Base-by-base conservation (phyloP, 1,284 basidiomycete species). In the Blastosporella zonata region DNA sequence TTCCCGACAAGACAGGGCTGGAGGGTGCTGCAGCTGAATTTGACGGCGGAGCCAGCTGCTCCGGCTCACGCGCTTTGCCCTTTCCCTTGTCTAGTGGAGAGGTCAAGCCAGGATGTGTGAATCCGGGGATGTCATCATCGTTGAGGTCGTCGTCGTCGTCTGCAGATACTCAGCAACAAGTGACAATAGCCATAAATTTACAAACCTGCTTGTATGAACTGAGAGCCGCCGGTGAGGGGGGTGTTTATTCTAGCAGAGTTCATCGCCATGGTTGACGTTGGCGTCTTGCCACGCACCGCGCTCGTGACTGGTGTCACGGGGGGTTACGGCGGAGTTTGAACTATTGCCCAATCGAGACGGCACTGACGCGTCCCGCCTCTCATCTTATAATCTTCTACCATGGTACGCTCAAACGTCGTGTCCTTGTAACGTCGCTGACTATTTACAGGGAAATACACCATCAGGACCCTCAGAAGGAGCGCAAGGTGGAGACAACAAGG, bases 111-210 rank as follows among this genome's bases (percentile, higher is more conserved):
- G 87, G 84, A 60, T 81, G 79, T 4, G 84, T 75, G 72, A 87
- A 91, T 9, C 82, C 80, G 13, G 88, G 88, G 44, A 91, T 87
- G 64, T 78, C 72, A 40, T 84, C 84, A 59, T 91, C 88, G 66
- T 90, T 83, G 43, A 87, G 65, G 64, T 90, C 88, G 50, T 90
- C 89, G 49, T 90, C 86, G 61, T 84, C 80, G 72, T 65, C 59
- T 65, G 40, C 37, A 45, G 10, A 40, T 53, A 31, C 43, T 17
- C 43, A 18, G 42, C 31, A 59, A 34, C 40, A 8, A 34, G 27
- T 47, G 27, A 15, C 5, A 28, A 2, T 1, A 2, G 12, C 3
- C 12, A 10, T 22, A 2, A 10, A 6, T n/a, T 6, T 1, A 6
- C 64, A 49, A 46, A 72, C 87, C 86, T 63, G 86, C 82, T 72